Base-by-base conservation (phyloP, 805 yeast species). In the Barnettozyma salicaria region DNA sequence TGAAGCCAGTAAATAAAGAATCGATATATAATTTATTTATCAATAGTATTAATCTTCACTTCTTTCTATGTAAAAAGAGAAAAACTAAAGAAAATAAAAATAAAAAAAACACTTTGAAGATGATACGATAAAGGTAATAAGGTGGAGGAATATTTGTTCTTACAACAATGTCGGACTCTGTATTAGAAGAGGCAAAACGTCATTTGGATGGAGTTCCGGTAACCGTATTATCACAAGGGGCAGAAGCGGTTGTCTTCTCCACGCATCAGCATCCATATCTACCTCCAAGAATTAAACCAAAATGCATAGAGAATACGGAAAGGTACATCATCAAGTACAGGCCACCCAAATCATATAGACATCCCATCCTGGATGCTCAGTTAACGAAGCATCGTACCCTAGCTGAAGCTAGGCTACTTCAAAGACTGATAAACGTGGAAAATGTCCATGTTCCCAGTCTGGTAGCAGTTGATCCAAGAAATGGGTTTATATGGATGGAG, bases 401-500 rank as follows among this genome's bases (percentile, higher is more conserved):
- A 4, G 80, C 90, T 1, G 98, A 92, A 54, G 87, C 88, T 2
- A 78, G 89, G 48, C 66, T 90, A 20, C 60, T 92, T 60, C 69
- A 72, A 32, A 80, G 75, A 53, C 61, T 84, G 26, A 53, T 55
- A 11, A 46, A 49, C 7, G 46, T 63, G 13, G 49, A 58, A 9
- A 82, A 78, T 0, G 68, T 92, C 13, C 65, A 67, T 8, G 85
- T 82, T 1, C 98, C 98, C 0, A 59, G 68, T 40, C 56, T 92
- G 31, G 61, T 83, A n/a, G 79, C 79, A 34, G 71, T 80, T n/a
- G 97, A 92, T 61, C 74, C 79, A 4, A 59, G 68, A 27, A 74
- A 76, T 44, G 98, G 97, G 1, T 62, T 84, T 31, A 76, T 92
- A 19, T 88, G 94, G 92, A 84, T 90, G 90, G 94, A 86, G 49